These are phyloP conservation scores for Mucor plumbeus DNA, from an alignment of 371 early-diverging fungal genomes.

Conservation along the genomic window DNA sequence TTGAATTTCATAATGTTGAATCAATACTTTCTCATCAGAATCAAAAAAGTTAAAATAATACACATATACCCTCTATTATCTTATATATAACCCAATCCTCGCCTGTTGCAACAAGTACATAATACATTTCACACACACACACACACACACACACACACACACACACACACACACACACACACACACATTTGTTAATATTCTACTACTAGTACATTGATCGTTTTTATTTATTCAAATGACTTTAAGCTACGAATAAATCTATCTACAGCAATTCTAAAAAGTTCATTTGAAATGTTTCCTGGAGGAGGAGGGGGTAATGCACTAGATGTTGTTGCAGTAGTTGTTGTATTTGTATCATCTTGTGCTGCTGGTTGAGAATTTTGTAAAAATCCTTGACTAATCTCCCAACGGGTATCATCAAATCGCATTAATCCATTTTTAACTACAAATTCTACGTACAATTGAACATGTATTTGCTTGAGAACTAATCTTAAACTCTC, in stretches of 20 bases:
- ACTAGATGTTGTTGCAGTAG: conserved; percentile 7
- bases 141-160: not conserved
- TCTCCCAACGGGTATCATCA: conserved; percentile 60
- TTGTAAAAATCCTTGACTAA: conserved; percentile 46
- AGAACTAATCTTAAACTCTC: conserved; percentile 72
- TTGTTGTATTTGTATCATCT: conserved; percentile 11
- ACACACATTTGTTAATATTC: not conserved
- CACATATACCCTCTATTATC: not conserved
- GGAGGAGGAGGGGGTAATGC: conserved; percentile 34
- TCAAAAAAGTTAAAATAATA: not conserved
- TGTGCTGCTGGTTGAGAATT: conserved; percentile 14
- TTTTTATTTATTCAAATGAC: conserved; percentile 59
- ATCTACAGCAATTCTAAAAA: conserved; percentile 72
- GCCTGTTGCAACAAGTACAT: not conserved
- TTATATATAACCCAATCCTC: not conserved
- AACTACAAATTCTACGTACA: conserved; percentile 92
- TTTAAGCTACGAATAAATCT: conserved; percentile 70
- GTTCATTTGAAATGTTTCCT: conserved; percentile 71
- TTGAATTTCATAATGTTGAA: not conserved
- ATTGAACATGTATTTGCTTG: conserved; percentile 80
- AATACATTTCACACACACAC: not conserved
- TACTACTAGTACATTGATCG: not conserved
- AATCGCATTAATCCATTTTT: conserved; percentile 76
- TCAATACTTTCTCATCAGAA: not conserved
- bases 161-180: not conserved